Evolutionary conservation across 116 monocot genomes (phyloP).

Genomic region (Cymodocea nodosa): DNA sequence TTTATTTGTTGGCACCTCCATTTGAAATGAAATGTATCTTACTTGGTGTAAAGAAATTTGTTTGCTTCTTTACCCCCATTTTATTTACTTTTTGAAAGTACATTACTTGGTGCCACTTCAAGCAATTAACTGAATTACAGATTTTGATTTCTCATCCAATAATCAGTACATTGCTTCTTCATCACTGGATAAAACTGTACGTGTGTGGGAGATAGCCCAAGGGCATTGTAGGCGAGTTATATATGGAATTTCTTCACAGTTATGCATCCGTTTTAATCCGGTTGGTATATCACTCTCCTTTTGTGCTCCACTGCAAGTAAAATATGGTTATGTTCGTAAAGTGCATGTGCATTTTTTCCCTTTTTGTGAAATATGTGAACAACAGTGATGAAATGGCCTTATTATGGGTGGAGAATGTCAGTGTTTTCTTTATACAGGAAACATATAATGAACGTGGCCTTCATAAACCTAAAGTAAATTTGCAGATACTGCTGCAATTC

Average conservation of each 20-base stretch:
- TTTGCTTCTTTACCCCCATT: neutral
- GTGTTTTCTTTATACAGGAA: too few relatives aligned
- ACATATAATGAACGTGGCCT: too few relatives aligned
- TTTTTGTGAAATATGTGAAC: too few relatives aligned
- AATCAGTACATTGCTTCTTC: slow-evolving; percentile 99
- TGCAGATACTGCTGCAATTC: too few relatives aligned
- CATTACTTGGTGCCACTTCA: slow-evolving; percentile 2
- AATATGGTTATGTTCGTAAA: neutral
- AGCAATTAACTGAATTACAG: slow-evolving; percentile 28
- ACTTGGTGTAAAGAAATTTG: neutral
- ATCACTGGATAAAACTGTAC: slow-evolving; percentile 94
- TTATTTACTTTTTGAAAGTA: neutral
- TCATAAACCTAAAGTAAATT: too few relatives aligned
- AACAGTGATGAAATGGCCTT: too few relatives aligned
- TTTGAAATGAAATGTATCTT: too few relatives aligned
- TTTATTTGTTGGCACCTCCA: neutral
- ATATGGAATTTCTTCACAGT: slow-evolving; percentile 87
- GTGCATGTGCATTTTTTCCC: too few relatives aligned
- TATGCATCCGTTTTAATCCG: slow-evolving; percentile 92
- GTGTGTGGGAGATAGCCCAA: slow-evolving; percentile 89
- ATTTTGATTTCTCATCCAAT: slow-evolving; percentile 99
- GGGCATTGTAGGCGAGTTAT: slow-evolving; percentile 89
- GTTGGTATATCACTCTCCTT: slow-evolving; percentile 29
- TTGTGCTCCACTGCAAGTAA: neutral
- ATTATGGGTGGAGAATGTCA: too few relatives aligned